These are phyloP conservation scores for Monoraphidium neglectum DNA, from an alignment of 139 green algal species.

Conservation along the genomic window DNA sequence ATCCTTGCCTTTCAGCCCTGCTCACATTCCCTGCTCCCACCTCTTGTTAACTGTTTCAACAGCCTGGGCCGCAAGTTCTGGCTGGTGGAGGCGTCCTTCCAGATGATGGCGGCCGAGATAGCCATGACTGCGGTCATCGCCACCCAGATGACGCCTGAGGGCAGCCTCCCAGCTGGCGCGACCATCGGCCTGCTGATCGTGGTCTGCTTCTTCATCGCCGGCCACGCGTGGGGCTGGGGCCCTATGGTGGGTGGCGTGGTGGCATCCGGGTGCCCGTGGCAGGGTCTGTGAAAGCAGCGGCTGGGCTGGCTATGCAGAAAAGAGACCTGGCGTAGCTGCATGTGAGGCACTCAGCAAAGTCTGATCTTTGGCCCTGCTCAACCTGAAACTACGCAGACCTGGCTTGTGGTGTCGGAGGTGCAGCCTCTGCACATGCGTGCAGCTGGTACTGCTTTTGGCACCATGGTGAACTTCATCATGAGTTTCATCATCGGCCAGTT, in stretches of 20 bases:
- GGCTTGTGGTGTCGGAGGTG: slow-evolving; percentile 46
- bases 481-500: slow-evolving; percentile 74
- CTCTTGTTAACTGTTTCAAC: too few species aligned
- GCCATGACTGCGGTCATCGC: too few species aligned
- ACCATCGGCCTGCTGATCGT: slow-evolving; percentile 32
- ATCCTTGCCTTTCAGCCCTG: too few species aligned
- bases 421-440: slow-evolving; percentile 47
- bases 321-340: too few species aligned
- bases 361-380: too few species aligned
- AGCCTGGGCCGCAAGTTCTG: too few species aligned
- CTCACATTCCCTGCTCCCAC: too few species aligned
- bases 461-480: slow-evolving; percentile 62
- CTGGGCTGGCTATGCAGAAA: too few species aligned
- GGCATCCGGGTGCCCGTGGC: background rate
- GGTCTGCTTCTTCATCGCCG: slow-evolving; percentile 74
- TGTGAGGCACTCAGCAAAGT: too few species aligned
- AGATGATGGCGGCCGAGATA: too few species aligned
- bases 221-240: slow-evolving; percentile 72
- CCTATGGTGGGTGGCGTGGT: slow-evolving; percentile 1
- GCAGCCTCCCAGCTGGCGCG: background rate
- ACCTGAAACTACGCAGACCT: background rate
- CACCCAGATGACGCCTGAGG: background rate
- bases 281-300: too few species aligned
- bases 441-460: slow-evolving; percentile 36
- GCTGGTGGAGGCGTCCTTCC: too few species aligned